A percentile compares a stretch with the other conserved stretches of the same genome.
phyloP scores from a whole-genome alignment of 1,284 basidiomycete genomes.

The Moesziomyces parantarcticus region DNA sequence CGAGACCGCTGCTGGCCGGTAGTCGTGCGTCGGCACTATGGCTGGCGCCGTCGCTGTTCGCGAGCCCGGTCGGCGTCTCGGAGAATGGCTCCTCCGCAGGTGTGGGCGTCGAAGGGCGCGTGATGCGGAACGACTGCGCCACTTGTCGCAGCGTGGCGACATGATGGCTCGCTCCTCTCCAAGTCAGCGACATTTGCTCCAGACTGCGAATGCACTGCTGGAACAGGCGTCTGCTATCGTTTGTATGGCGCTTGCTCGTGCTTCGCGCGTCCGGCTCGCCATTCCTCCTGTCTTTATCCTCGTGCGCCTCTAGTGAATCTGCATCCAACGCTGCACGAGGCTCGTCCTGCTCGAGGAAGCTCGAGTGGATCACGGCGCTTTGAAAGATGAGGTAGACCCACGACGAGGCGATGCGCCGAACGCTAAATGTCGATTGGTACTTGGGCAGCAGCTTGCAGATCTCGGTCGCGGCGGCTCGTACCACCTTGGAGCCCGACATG shows the following conservation, averaged over 20 bases:
- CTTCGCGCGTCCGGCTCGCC: too few relatives aligned
- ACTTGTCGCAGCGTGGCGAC: conserved; percentile 17
- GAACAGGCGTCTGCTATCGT: conserved; percentile 11
- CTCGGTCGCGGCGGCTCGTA: conserved; percentile 15
- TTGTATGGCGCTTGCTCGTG: not conserved
- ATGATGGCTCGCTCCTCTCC: conserved; percentile 25
- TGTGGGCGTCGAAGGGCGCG: conserved; percentile 10
- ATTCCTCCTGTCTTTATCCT: not conserved
- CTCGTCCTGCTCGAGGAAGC: conserved; percentile 5
- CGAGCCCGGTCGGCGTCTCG: too few relatives aligned
- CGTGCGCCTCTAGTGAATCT: not conserved
- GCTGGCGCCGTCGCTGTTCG: too few relatives aligned
- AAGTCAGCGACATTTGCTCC: conserved; percentile 17
- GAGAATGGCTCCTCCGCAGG: not conserved
- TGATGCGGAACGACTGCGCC: conserved; percentile 15
- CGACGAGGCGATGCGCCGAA: conserved; percentile 14
- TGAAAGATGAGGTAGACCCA: conserved; percentile 39
- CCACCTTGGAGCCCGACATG: conserved; percentile 3
- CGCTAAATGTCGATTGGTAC: conserved; percentile 23
- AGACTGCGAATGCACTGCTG: conserved; percentile 22
- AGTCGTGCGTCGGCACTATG: too few relatives aligned
- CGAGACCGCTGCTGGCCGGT: too few relatives aligned
- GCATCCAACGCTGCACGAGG: not conserved
- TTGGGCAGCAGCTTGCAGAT: conserved; percentile 21
- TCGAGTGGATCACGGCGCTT: conserved; percentile 24